Base-by-base conservation (phyloP, 805 yeast species). In the Pichia cephalocereana region DNA sequence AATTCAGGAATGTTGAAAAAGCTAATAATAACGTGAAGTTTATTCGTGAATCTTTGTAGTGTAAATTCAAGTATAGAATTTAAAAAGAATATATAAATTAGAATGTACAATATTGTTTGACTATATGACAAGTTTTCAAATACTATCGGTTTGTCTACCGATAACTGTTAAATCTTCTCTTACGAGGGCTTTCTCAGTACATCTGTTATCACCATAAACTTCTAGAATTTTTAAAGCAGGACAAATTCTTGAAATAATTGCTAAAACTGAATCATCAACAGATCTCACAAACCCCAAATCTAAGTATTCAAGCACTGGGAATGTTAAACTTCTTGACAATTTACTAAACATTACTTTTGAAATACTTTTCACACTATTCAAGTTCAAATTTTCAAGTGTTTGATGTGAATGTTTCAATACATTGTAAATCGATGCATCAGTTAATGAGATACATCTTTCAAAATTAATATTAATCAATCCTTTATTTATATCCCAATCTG, bases 231-330 rank as follows among this genome's bases (percentile, higher is more conserved):
- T 71, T 48, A 91, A 65, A 43, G 76, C 76, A 0, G 80, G 75
- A 52, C 93, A 86, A 11, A 75, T 71, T 28, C 72, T 65, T 3
- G 84, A 74, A 19, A 88, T 55, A 30, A 74, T 58, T 27, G 75
- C 76, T n/a, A 90, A 62, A 0, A 79, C 74, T 18, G 71, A 74
- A 63, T 91, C 87, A 59, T 88, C 88, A 12, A 87, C 75, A 19
- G 79, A 70, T 38, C 95, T 70, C 3, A 88, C 86, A 65, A 91
- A 91, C 0, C 97, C 95, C 14, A 81, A 60, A 62, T 91, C 93
- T 17, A 86, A 56, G 34, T 78, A 74, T 0, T 87, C 79, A 40
- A 91, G 66, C 30, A 81, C 72, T 2, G 89, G 86, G 41, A 80
- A 69, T 14, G 61, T 51, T 19, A 59, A 65, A 60, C 52, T 66